Evolutionary conservation across 345 rosid species (phyloP), one percentile per base, ranked within the genome.

Genomic region (Eucalyptus decipiens): DNA sequence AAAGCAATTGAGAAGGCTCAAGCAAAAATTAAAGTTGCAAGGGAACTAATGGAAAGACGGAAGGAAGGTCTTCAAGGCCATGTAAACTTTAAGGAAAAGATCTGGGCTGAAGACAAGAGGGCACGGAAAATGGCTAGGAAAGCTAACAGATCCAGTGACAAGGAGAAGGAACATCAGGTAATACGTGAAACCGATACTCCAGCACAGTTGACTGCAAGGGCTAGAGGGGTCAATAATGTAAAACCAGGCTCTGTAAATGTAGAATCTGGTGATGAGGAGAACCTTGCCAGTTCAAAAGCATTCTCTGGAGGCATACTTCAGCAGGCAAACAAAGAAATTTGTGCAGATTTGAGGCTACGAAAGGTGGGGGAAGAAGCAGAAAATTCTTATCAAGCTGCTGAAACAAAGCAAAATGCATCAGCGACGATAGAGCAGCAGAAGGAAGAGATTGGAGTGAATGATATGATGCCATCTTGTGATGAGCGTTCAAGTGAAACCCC

Each of bases 1-100:
- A 94, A 93, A 92, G 98, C 99, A 88, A 91, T 97, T 88, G 98
- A 97, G 91, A 96, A 95, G 92, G 99, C 99, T 89, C 96, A 95
- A 89, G 93, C 91, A 23, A 97, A 94, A 91, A 95, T 97, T 90
- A 95, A 90, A 88, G 87, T 94, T 37, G 99, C 99, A 34, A 97
- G 94, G 92, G 96, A 94, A 90, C 88, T 94, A 90, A 95, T 95
- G 98, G 97, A 91, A 90, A 94, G 94, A 91, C 93, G 90, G 90
- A 97, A 93, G 88, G 94, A 92, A 89, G 96, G 96, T 86, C 89
- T 90, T 89, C 93, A 89, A 62, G 92, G 90, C 88, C 95, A 94
- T 86, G 81, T 62, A 56, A 93, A 92, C 89, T 90, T 67, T 89
- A 89, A 89, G 86, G 91, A 91, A 81, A 91, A 91, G 50, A 88